A percentile compares a stretch with the other conserved stretches of the same genome.
phyloP scores from a whole-genome alignment of 352 stramenopile genomes.

The Phytopythium helicoides region DNA sequence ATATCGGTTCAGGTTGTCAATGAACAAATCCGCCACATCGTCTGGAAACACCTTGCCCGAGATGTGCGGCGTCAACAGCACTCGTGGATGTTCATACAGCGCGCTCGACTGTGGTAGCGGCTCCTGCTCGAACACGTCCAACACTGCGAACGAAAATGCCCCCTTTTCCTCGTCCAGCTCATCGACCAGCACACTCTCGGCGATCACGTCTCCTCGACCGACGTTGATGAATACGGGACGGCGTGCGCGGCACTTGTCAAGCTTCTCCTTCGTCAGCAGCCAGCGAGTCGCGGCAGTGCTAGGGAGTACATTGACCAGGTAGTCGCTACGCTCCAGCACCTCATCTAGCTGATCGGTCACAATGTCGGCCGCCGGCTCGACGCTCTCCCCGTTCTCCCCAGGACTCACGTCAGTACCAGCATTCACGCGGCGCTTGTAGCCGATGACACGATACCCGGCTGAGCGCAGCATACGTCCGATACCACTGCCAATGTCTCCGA shows the following conservation, averaged over 20 bases:
- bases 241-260: slow-evolving; percentile 38
- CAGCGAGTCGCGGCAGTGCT: slow-evolving; percentile 69
- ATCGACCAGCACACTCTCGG: slow-evolving; percentile 49
- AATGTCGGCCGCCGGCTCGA: slow-evolving; percentile 15
- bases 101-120: slow-evolving; percentile 41
- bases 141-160: slow-evolving; percentile 55
- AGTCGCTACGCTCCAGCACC: slow-evolving; percentile 59
- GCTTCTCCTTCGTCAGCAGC: slow-evolving; percentile 51
- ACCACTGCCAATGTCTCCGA: slow-evolving; percentile 51
- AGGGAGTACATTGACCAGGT: slow-evolving; percentile 80
- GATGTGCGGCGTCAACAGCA: slow-evolving; percentile 82
- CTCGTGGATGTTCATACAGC: slow-evolving; percentile 64
- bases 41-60: slow-evolving; percentile 67
- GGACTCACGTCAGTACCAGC: neutral
- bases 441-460: slow-evolving; percentile 48
- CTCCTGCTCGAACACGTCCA: slow-evolving; percentile 67
- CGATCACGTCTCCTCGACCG: slow-evolving; percentile 80
- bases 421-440: slow-evolving; percentile 51
- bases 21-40: slow-evolving; percentile 78
- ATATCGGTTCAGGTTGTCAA: slow-evolving; percentile 44
- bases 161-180: slow-evolving; percentile 48
- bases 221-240: slow-evolving; percentile 86
- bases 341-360: slow-evolving; percentile 50
- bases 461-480: slow-evolving; percentile 41
- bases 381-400: slow-evolving; percentile 7